Percentiles rank a stretch among this genome's conserved stretches.
phyloP scores from a whole-genome alignment of 805 yeast species.

The Lipomyces kockii region DNA sequence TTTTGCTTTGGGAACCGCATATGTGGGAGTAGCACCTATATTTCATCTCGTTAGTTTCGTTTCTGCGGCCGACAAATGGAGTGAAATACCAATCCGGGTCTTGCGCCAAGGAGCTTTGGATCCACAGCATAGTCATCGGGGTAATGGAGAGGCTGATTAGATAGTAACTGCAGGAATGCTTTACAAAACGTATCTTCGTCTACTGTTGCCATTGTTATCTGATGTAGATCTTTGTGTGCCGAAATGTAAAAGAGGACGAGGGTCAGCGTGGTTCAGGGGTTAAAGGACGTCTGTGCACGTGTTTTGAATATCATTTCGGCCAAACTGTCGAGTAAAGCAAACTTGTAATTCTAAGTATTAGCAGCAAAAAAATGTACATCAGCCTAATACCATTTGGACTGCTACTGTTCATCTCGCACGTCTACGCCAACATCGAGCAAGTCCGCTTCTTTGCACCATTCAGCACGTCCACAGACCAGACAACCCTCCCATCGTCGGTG shows the following conservation, averaged over 20 bases:
- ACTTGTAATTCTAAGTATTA: not conserved
- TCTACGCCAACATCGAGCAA: constrained; percentile 33
- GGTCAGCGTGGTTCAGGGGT: not conserved
- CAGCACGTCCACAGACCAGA: constrained; percentile 18
- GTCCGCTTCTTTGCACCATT: constrained; percentile 36
- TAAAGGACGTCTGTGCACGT: not conserved
- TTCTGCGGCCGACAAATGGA: no score
- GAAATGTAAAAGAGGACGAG: no score
- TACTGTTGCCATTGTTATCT: constrained; percentile 20
- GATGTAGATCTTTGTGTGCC: not conserved
- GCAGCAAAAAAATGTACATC: not conserved
- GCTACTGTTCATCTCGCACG: constrained; percentile 8
- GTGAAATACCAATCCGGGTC: constrained; percentile 20
- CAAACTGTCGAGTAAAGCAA: no score
- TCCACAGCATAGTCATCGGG: constrained; percentile 27
- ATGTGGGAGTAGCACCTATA: constrained; percentile 24
- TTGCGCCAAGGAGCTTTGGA: constrained; percentile 14
- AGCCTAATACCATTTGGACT: not conserved
- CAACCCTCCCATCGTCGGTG: constrained; percentile 14
- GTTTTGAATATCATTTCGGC: not conserved
- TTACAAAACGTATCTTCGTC: constrained; percentile 33
- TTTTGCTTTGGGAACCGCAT: constrained; percentile 27
- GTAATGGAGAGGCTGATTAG: constrained; percentile 17
- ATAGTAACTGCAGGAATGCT: constrained; percentile 30
- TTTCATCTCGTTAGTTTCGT: not conserved